Evolutionary conservation across 306 rosid species (phyloP), one percentile per base, ranked within the genome.

Genomic region (Ochetophila trinervis): DNA sequence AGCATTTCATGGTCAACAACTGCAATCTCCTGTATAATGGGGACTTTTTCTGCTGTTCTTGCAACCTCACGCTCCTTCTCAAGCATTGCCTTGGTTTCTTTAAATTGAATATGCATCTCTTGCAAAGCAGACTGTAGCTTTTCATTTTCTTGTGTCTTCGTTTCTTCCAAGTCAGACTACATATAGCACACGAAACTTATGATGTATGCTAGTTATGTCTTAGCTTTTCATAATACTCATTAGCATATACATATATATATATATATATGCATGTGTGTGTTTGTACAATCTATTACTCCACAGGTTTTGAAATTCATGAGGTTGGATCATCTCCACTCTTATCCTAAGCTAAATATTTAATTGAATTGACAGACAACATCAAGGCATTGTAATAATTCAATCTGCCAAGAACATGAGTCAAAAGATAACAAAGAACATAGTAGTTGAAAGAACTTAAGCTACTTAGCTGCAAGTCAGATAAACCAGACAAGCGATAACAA

Each of bases 21-120:
- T 44, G 97, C 95, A 88, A 94, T 83, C 87, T 94, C 96, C 68
- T 94, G 95, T 76, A 94, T 75, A 50, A 86, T 65, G 42, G 97
- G 96, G 19, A 55, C 82, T 66, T 53, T 79, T 81, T 88, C 95
- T 35, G 80, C 85, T 71, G 76, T 82, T 84, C 77, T 88, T 57
- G 83, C 74, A 70, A 85, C 79, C 66, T 88, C 96, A 5, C 78
- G 70, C 83, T 90, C 97, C 79, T 88, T 85, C 73, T 88, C 90
- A 67, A 90, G 86, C 68, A 73, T 81, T 66, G 67, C 71, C 75
- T 82, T 88, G 15, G 95, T 82, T 79, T 90, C 97, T 74, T 86
- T 94, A 57, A 90, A 94, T 66, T 94, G 86, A 74, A 71, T 70
- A 78, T 90, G 96, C 88, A 86, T 88, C 60, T 74, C 84, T 85